phyloP scores from a whole-genome alignment of 225 moss, liverwort and hornwort species.

The Polytrichum formosum region DNA sequence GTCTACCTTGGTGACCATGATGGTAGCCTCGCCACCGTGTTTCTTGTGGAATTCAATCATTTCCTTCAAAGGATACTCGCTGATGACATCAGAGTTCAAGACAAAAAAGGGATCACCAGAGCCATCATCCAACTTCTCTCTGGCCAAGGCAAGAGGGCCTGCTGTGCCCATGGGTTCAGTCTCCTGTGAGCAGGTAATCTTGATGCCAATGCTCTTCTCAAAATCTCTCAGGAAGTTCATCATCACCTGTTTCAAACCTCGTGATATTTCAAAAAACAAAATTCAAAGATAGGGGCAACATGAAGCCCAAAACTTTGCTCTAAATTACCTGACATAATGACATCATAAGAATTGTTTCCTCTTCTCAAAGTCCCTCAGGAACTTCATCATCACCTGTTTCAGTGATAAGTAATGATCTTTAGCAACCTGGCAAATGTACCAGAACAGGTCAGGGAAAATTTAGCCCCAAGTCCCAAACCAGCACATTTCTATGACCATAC shows the following conservation, averaged over 20 bases:
- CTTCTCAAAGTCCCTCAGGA: conserved; percentile 78
- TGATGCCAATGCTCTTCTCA: conserved; percentile 78
- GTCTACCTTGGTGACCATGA: conserved; percentile 92
- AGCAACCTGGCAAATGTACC: too few relatives aligned
- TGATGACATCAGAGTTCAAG: conserved; percentile 90
- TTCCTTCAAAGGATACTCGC: conserved; percentile 77
- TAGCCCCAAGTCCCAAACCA: too few relatives aligned
- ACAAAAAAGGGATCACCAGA: conserved; percentile 89
- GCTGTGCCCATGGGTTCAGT: conserved; percentile 97
- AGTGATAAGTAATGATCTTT: too few relatives aligned
- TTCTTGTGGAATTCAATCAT: conserved; percentile 91
- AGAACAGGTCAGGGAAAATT: too few relatives aligned
- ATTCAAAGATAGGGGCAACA: too few relatives aligned
- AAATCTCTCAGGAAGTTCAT: conserved; percentile 90
- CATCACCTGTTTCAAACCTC: conserved; percentile 62
- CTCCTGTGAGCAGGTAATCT: conserved; percentile 94
- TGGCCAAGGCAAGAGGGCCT: conserved; percentile 87
- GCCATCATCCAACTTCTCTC: conserved; percentile 81
- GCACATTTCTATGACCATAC: too few relatives aligned
- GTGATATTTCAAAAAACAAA: too few relatives aligned
- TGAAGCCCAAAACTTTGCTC: too few relatives aligned
- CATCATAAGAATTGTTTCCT: conserved; percentile 11
- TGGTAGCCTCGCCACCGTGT: conserved; percentile 86
- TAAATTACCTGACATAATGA: too few relatives aligned
- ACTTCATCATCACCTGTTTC: conserved; percentile 86